Evolutionary conservation across 192 early-diverging fungal species (phyloP).

Genomic region (Backusella sp.): DNA sequence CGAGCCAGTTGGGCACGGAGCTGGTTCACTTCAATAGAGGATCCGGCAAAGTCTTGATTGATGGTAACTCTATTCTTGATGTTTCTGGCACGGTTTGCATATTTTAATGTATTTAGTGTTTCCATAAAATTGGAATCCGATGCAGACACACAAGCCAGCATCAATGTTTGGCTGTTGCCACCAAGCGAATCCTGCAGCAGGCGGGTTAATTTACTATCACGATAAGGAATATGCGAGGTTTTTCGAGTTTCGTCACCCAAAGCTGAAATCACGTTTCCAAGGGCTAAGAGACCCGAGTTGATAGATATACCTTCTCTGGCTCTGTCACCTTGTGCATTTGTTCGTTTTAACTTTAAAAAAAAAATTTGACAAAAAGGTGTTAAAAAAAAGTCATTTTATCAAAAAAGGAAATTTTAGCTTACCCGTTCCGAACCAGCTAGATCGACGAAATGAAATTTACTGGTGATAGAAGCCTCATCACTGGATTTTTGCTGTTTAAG

Average conservation of each 20-base stretch:
- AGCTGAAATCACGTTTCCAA: slow-evolving; percentile 97
- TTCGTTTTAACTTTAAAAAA: slow-evolving; percentile 70
- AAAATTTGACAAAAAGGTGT: not conserved
- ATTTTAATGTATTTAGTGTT: slow-evolving; percentile 94
- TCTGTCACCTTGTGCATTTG: slow-evolving; percentile 87
- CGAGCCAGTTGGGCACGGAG: slow-evolving; percentile 52
- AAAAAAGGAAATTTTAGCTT: slow-evolving; percentile 12
- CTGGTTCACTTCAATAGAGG: slow-evolving; percentile 52
- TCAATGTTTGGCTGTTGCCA: slow-evolving; percentile 91
- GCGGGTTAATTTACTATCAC: slow-evolving; percentile 97
- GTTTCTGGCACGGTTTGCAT: slow-evolving; percentile 94
- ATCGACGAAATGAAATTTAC: slow-evolving; percentile 99
- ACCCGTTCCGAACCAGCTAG: slow-evolving; percentile 92
- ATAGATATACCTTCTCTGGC: slow-evolving; percentile 97
- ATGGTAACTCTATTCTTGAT: slow-evolving; percentile 84
- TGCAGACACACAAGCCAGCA: slow-evolving; percentile 92
- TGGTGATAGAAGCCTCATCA: slow-evolving; percentile 25
- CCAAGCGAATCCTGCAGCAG: slow-evolving; percentile 97
- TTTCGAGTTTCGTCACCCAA: slow-evolving; percentile 75
- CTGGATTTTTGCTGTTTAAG: slow-evolving; percentile 71
- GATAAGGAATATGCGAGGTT: slow-evolving; percentile 86
- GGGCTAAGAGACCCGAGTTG: slow-evolving; percentile 92
- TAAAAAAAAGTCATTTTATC: not conserved
- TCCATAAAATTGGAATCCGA: slow-evolving; percentile 85
- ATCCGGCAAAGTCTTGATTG: slow-evolving; percentile 53